Evolutionary conservation across 73 alveolate genomes (phyloP), one percentile per base, ranked within the genome.

Genomic region (Urostyla sp.): DNA sequence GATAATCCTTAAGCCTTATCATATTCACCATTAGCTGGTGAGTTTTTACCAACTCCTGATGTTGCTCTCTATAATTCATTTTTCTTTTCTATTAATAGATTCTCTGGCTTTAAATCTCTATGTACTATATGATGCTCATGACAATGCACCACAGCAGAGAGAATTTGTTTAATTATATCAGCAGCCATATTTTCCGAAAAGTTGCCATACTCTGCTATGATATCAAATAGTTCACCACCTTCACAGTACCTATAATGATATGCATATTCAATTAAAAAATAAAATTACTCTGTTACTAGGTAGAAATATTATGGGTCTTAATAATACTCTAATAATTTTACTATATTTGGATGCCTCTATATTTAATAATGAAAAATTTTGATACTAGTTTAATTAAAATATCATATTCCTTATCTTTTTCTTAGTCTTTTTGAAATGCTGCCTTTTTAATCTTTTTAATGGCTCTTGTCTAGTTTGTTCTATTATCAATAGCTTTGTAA

Each of bases 281-380:
- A 77, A 73, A 76, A 81, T 59, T 88, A 54, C 63, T 76, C 73
- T 23, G 88, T 85, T 40, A 79, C 94, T 38, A 79, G 82, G 67
- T 24, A 86, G 45, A 69, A 46, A 49, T 69, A 49, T 7, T 69
- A 67, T 20, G 40, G 72, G 49, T 90, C 89, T 66, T 94, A 93
- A 67, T 80, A 91, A 73, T 58, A 89, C 79, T 94, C 96, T 67
- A 85, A 90, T 32, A 94, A 83, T 79, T 84, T 91, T 36, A 94
- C 98, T 55, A 94, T 91, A 79, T 94, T 91, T 26, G 95, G 90
- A 61, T 90, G 96, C 36, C 87, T 91, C 79, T 63, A 63, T 23
- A 37, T n/a, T 3, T 43, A 35, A 6, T 40, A 43, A 21, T 3
- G 44, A 63, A 18, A n/a, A 63, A 20, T 1, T 63, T 21, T 13